Conservation (phyloP, 2,329 filamentous ascomycete species). For the Fusarium tjaetaba region DNA sequence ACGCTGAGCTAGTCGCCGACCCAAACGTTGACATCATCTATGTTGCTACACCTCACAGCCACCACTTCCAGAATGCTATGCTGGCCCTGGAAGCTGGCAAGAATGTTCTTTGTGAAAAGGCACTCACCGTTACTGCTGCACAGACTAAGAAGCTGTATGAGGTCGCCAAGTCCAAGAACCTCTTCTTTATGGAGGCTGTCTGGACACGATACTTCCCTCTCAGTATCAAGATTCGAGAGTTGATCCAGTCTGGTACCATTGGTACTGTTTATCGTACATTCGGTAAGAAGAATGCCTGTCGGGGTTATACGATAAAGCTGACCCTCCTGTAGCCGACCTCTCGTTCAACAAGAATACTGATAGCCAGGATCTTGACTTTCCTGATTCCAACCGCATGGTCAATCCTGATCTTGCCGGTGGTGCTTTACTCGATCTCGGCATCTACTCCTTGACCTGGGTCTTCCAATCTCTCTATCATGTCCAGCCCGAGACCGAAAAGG, state of each 20-base stretch:
- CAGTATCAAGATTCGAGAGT: conserved; percentile 77
- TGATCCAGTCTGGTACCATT: conserved; percentile 65
- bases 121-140: conserved; percentile 83
- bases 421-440: conserved; percentile 83
- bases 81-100: conserved; percentile 86
- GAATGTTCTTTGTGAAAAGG: conserved; percentile 90
- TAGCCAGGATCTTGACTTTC: conserved; percentile 66
- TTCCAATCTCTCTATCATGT: conserved; percentile 90
- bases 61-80: conserved; percentile 92
- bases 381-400: conserved; percentile 77
- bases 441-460: conserved; percentile 90
- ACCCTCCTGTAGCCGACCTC: conserved; percentile 59
- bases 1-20: conserved; percentile 82
- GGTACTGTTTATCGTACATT: conserved; percentile 70
- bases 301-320: background rate
- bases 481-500: conserved; percentile 73
- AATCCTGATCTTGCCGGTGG: conserved; percentile 86
- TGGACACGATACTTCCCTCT: conserved; percentile 92
- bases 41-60: conserved; percentile 88
- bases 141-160: conserved; percentile 79
- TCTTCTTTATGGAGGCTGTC: conserved; percentile 87
- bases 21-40: conserved; percentile 86
- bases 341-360: conserved; percentile 68
- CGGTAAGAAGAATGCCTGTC: conserved; percentile 49
- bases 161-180: conserved; percentile 75